These are phyloP conservation scores for Viola pubescens DNA, from an alignment of 441 rosid genomes.

Conservation along the genomic window DNA sequence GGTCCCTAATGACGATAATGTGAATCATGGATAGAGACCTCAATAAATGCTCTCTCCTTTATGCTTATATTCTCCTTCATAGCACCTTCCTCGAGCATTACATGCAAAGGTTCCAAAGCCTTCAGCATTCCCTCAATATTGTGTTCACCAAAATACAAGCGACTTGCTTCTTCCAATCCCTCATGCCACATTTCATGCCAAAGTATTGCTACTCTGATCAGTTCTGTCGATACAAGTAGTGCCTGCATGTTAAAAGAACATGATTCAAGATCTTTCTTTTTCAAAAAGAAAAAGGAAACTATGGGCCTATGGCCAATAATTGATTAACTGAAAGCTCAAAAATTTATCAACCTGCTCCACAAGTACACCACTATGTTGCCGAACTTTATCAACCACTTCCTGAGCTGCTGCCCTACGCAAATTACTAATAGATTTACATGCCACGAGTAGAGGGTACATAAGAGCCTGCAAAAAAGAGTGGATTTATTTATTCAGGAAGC, in stretches of 20 bases:
- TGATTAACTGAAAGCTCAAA: constrained; percentile 4
- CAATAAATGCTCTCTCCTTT: constrained; percentile 94
- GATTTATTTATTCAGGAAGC: not conserved
- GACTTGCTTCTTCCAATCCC: constrained; percentile 99
- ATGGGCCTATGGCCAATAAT: constrained; percentile 4
- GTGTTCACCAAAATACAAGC: constrained; percentile 96
- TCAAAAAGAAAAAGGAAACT: constrained; percentile 1
- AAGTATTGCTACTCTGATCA: constrained; percentile 95
- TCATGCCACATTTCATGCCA: constrained; percentile 99
- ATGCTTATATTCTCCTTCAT: constrained; percentile 61
- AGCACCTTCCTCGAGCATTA: constrained; percentile 91
- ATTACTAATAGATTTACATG: constrained; percentile 96
- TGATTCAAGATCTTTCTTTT: constrained; percentile 10
- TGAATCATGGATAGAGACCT: constrained; percentile 36
- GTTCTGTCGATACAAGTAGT: constrained; percentile 88
- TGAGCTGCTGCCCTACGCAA: constrained; percentile 92
- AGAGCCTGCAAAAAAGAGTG: constrained; percentile 60
- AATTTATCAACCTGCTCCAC: constrained; percentile 75
- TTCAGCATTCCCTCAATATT: constrained; percentile 98
- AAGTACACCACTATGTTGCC: constrained; percentile 88
- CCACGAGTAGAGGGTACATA: constrained; percentile 99
- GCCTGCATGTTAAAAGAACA: constrained; percentile 43
- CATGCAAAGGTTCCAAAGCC: constrained; percentile 92
- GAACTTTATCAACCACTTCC: constrained; percentile 97
- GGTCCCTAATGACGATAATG: too few relatives aligned